Evolutionary conservation across 2,329 filamentous ascomycete genomes (phyloP), one percentile per base, ranked within the genome.

Genomic region (Bipolaris zeicola): DNA sequence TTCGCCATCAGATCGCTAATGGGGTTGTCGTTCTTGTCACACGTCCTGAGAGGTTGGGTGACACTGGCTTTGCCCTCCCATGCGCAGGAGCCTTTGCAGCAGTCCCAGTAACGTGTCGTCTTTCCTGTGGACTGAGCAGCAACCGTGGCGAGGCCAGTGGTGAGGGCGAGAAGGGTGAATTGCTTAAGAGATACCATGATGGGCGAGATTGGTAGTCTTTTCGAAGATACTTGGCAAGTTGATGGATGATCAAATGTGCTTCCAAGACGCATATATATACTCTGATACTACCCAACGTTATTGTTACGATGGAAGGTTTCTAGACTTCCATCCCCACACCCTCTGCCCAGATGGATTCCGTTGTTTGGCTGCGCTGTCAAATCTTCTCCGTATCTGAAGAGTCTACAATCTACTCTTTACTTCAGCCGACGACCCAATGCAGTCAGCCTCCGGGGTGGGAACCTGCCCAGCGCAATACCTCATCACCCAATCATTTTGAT

Each of bases 41-140:
- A 88, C 45, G 81, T 83, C 37, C 75, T 73, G 52, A 86, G 82
- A 16, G 85, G 82, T 50, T 75, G 66, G 64, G 75, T 79, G 70
- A 86, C 81, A 36, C 78, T 63, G 3, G 83, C 84, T 68, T 89
- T 89, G 55, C 76, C 81, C 6, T 79, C 65, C 87, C 87, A 82
- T 8, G 82, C 80, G 72, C 87, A 89, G 14, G 85, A 87, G 26
- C 86, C 83, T 78, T 91, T 90, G 78, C 87, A 90, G 79, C 88
- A 90, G 72, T 90, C 87, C 74, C 74, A 76, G 61, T 77, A 77
- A 18, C 74, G 66, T 18, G 73, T 76, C 5, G 73, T 75, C 57
- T 64, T 67, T 54, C 71, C 73, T 8, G 65, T 67, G 8, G 58
- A 60, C 18, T 71, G 68, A 20, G 68, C 72, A 24, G 69, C 60